These are phyloP conservation scores for Lactarius psammicola DNA, from an alignment of 768 basidiomycete species.

Conservation along the genomic window DNA sequence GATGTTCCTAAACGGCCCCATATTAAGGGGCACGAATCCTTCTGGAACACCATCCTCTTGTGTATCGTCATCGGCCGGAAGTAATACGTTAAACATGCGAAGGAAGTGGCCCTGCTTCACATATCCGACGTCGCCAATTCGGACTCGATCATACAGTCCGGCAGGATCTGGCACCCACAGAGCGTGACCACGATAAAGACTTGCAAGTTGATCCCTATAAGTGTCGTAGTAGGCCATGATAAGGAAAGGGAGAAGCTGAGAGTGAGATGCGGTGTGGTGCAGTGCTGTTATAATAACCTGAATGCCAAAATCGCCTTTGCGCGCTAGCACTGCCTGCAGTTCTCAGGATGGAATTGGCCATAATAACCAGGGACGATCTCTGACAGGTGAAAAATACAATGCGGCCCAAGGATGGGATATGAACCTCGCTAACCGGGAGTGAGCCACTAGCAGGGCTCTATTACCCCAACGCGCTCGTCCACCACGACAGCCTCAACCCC, in stretches of 20 bases:
- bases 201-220: constrained; percentile 17
- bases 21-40: constrained; percentile 12
- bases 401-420: neutral
- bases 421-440: neutral
- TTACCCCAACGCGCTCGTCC: neutral
- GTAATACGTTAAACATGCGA: constrained; percentile 26
- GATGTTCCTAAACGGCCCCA: constrained; percentile 19
- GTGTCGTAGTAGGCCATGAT: constrained; percentile 6
- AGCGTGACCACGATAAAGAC: constrained; percentile 15
- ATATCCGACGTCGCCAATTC: constrained; percentile 29
- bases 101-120: constrained; percentile 20
- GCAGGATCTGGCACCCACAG: constrained; percentile 28
- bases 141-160: constrained; percentile 20
- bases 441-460: neutral
- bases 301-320: neutral
- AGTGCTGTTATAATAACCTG: neutral
- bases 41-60: constrained; percentile 9
- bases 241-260: neutral
- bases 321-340: neutral
- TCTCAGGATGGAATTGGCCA: neutral
- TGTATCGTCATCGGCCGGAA: constrained; percentile 1
- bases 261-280: neutral
- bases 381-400: neutral
- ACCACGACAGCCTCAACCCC: constrained; percentile 25
- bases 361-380: neutral